Base-by-base conservation (phyloP, 208 protist genomes). In the Acanthamoeba rhysodes region DNA sequence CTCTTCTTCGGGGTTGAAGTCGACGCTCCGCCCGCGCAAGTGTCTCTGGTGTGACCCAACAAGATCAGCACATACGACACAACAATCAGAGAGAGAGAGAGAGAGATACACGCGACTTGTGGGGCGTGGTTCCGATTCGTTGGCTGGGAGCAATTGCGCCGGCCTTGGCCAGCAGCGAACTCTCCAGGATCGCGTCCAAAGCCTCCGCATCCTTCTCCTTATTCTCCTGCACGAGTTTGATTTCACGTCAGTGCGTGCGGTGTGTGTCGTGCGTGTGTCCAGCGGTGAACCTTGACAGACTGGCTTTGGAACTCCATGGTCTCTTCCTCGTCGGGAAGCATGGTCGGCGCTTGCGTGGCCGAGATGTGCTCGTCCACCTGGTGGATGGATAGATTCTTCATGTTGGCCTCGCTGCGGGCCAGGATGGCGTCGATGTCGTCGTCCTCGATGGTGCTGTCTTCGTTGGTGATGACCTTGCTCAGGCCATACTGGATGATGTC, bases 401-500 rank as follows among this genome's bases (percentile, higher is more conserved):
- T 90, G 29, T 90, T 90, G 32, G 45, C 32, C 74, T 84, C 74
- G 74, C 74, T 84, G 18, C 22, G 7, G 41, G 82, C 82, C 27
- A 90, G 82, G 32, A 90, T 90, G 32, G 82, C 14, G 53, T 90
- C 55, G 57, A 90, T 90, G 29, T 90, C 82, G 2, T 90, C 82
- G 41, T 90, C 50, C 41, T 59, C 55, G 55, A 68, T 70, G 22
- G 82, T 70, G 55, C 55, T 68, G 48, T 68, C 53, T 6, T 90
- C 82, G 55, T 90, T 48, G 32, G 18, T 37, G 48, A 90, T 66
- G 41, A 90, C 57, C 55, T 66, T 62, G 82, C 29, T 14, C n/a
- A 90, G 53, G 4, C 82, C 82, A 29, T 90, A 90, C 57, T 90
- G 48, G 82, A 90, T 90, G 32, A 90, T 68, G n/a, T 90, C 82